Evolutionary conservation across 1,139 yeast genomes (phyloP).

Genomic region (Magnusiomyces fungicola): DNA sequence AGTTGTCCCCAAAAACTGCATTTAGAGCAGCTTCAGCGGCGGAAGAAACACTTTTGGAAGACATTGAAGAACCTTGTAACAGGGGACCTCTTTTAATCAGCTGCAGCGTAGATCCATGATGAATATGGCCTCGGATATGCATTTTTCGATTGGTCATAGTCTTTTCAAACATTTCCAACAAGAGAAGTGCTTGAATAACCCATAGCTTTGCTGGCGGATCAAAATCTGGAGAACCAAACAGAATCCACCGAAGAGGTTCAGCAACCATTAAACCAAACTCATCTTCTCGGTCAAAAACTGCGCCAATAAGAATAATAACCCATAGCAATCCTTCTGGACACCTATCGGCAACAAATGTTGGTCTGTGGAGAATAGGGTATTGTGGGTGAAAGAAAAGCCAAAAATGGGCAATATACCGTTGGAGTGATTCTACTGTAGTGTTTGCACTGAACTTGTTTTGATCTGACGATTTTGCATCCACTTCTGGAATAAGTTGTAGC

Average conservation of each 20-base stretch:
- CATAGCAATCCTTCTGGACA: slow-evolving; percentile 49
- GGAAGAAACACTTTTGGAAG: background rate
- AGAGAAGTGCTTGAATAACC: slow-evolving; percentile 56
- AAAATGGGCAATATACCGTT: slow-evolving; percentile 30
- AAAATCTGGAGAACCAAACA: slow-evolving; percentile 54
- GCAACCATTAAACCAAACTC: slow-evolving; percentile 45
- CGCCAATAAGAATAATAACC: slow-evolving; percentile 53
- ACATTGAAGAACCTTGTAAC: slow-evolving; percentile 28
- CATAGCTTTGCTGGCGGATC: slow-evolving; percentile 51
- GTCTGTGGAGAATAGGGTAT: slow-evolving; percentile 53
- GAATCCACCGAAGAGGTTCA: slow-evolving; percentile 52
- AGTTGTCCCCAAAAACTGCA: background rate
- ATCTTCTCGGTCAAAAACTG: slow-evolving; percentile 34
- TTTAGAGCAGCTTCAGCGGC: background rate
- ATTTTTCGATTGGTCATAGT: slow-evolving; percentile 44
- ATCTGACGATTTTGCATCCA: background rate
- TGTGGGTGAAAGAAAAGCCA: slow-evolving; percentile 60
- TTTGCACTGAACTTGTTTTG: background rate
- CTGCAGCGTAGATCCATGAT: slow-evolving; percentile 72
- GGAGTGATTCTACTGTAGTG: slow-evolving; percentile 14
- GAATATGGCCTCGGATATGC: slow-evolving; percentile 71
- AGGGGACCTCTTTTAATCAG: slow-evolving; percentile 64
- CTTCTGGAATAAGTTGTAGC: slow-evolving; percentile 12
- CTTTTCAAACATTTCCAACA: slow-evolving; percentile 63
- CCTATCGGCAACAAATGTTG: slow-evolving; percentile 50